Percentiles rank a stretch among this genome's conserved stretches.
phyloP scores from a whole-genome alignment of 108 stramenopile species.

The Aurantiochytrium sp. region DNA sequence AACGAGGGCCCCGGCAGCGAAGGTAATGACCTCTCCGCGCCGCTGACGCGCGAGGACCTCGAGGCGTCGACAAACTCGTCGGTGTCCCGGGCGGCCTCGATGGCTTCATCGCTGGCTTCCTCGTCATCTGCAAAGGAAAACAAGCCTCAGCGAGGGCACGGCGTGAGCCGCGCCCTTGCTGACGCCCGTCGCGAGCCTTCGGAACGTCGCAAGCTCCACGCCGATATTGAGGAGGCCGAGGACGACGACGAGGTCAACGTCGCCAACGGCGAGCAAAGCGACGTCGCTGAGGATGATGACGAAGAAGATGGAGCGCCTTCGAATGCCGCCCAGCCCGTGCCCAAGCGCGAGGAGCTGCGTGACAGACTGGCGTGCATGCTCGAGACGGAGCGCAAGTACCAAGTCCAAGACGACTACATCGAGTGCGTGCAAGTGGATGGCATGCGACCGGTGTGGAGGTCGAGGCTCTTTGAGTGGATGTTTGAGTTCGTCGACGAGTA shows the following conservation, averaged over 20 bases:
- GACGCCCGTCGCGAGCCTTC: too few relatives aligned
- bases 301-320: background rate
- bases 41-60: too few relatives aligned
- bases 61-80: too few relatives aligned
- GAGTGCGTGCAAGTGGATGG: background rate
- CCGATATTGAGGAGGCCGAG: background rate
- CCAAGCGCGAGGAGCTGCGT: background rate
- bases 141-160: too few relatives aligned
- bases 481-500: slow-evolving; percentile 26
- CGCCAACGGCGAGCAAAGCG: background rate
- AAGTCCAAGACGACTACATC: background rate
- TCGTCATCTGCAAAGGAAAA: too few relatives aligned
- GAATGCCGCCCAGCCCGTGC: background rate
- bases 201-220: too few relatives aligned
- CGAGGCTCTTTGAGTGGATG: slow-evolving; percentile 11
- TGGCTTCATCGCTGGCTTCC: too few relatives aligned
- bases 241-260: background rate
- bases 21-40: too few relatives aligned
- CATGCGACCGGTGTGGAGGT: background rate
- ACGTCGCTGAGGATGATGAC: background rate
- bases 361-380: background rate
- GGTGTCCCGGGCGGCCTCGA: too few relatives aligned
- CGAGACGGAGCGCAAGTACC: background rate
- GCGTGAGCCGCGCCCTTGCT: too few relatives aligned
- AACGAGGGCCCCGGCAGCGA: too few relatives aligned